Evolutionary conservation across 2,329 filamentous ascomycete species (phyloP).

Genomic region (Aphanocladium album): DNA sequence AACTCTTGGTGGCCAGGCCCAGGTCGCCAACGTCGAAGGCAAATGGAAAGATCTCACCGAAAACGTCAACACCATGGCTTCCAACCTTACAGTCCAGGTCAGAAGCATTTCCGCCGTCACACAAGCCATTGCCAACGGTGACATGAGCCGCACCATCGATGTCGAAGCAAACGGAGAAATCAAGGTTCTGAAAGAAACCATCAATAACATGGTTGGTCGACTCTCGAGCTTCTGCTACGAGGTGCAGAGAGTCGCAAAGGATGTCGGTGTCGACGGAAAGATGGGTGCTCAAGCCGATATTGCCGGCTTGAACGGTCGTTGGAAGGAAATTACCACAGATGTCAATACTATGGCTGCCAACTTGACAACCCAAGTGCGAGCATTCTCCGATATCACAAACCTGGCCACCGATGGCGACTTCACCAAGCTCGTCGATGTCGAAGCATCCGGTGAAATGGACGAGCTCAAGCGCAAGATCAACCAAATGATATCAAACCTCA

Average conservation of each 20-base stretch:
- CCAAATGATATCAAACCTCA: conserved; percentile 93
- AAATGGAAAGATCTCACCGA: conserved; percentile 98
- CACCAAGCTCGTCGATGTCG: conserved; percentile 92
- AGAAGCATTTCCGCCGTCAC: conserved; percentile 89
- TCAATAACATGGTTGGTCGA: conserved; percentile 97
- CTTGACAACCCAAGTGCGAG: conserved; percentile 88
- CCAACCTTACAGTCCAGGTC: conserved; percentile 62
- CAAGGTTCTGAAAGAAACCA: conserved; percentile 87
- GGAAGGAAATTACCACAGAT: conserved; percentile 97
- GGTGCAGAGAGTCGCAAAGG: conserved; percentile 90
- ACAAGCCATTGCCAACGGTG: conserved; percentile 89
- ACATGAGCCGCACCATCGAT: conserved; percentile 93
- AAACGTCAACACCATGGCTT: conserved; percentile 75
- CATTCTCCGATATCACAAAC: conserved; percentile 98
- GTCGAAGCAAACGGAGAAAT: conserved; percentile 95
- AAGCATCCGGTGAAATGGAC: conserved; percentile 98
- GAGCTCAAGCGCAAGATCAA: conserved; percentile 99
- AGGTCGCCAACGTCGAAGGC: conserved; percentile 90
- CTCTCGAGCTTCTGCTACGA: conserved; percentile 95
- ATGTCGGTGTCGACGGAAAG: conserved; percentile 95
- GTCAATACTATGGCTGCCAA: conserved; percentile 87
- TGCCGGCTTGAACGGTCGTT: conserved; percentile 84
- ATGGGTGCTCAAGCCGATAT: conserved; percentile 98
- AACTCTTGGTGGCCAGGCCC: conserved; percentile 85
- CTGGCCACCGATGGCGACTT: conserved; percentile 96